Base-by-base conservation (phyloP, 2,329 filamentous ascomycete species). In the Phaeosphaeria sp. region DNA sequence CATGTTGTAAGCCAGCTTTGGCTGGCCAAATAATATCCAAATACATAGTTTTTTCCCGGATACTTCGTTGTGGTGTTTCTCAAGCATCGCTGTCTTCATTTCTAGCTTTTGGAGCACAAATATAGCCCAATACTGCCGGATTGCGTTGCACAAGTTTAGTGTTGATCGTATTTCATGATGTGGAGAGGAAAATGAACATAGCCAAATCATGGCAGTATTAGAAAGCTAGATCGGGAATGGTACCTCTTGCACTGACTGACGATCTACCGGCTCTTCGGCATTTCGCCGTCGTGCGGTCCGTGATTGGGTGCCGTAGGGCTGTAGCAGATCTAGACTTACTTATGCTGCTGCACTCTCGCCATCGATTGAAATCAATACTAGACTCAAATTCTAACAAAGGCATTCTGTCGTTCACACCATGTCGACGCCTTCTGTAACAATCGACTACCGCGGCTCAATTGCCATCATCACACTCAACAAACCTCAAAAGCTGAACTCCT, bases 391-490 rank as follows among this genome's bases (percentile, higher is more conserved):
- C 30, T 36, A 3, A 36, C 30, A 36, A 36, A 3, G 15, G 11
- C 30, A 13, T 13, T 13, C 6, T 36, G 11, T 36, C n/a, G n/a
- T 13, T 36, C 11, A 13, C 6, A 36, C 30, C 5, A 44, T 44
- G 42, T 44, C 42, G 15, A 18, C 42, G 11, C 42, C 18, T 11
- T 24, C 42, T 6, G 42, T 55, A 22, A 50, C 46, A 13, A 15
- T 55, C 47, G 36, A 22, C 6, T 24, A 50, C 17, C 25, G 48
- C 17, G 46, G 21, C 20, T 40, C 39, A 13, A 45, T 55, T 39
- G 36, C 18, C 3, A 40, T 56, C 22, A 51, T 56, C 43, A 45
- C 53, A 4, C 53, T 56, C 11, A 56, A 56, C 25, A 44, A 40
- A 4, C 47, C 47, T n/a, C 36, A 56, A 44, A 51, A 51, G 18